Base-by-base conservation (phyloP, 257 asterid species). In the Ajuga chamaepitys region DNA sequence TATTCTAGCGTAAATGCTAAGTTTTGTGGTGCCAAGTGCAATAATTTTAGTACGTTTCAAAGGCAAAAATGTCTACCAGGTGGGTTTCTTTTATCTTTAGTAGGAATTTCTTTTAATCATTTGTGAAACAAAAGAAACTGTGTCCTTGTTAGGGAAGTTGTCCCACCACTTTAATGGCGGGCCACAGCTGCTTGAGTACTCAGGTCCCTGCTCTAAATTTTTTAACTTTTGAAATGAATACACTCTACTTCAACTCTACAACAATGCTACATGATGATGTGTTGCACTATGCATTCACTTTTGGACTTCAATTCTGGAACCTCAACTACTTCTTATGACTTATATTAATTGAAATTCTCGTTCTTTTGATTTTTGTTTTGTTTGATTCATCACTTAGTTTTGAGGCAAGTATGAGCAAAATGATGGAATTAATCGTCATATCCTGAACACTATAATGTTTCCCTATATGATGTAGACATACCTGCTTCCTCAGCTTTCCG, bases 401-500 rank as follows among this genome's bases (percentile, higher is more conserved):
- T 16, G 4, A 5, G 0, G 2, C 9, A 45, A 5, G 9, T 14
- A 17, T 14, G 24, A 9, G 9, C 22, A 30, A 1, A 4, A 5
- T 30, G 7, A 30, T 30, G 0, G 7, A 30, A 30, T 30, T 30
- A n/a, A n/a, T n/a, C n/a, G n/a, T n/a, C n/a, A 30, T 30, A 30
- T 30, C 3, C 5, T 8, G 37, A 30, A 30, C 37, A 30, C 7
- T 30, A n/a, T n/a, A 9, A 14, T 45, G 47, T 2, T 5, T 28
- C 17, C 62, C 42, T 41, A 38, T 1, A 41, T 2, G 17, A 56
- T 7, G 18, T 4, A 34, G 1, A 41, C 66, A 14, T 74, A 89
- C 95, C 95, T 77, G 95, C 84, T 85, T 85, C 91, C 11, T 86
- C 95, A n/a, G 97, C 92, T 83, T 87, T 89, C 60, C 97, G 70